Evolutionary conservation across 2,329 filamentous ascomycete species (phyloP).

Genomic region (Alternaria postmessia): DNA sequence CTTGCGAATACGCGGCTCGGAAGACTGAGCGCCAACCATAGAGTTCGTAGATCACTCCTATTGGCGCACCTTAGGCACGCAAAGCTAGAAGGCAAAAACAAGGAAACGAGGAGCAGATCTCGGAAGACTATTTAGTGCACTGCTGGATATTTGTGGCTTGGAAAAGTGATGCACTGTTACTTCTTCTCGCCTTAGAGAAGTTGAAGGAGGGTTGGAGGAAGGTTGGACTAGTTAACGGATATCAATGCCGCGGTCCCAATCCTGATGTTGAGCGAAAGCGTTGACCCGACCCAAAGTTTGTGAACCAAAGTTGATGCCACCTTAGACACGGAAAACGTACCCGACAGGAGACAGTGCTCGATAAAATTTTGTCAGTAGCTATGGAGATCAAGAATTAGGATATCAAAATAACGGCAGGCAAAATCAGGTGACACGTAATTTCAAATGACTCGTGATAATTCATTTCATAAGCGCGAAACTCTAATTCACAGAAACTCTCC

Average conservation of each 20-base stretch:
- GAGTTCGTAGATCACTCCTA: neutral
- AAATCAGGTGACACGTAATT: neutral
- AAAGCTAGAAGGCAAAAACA: constrained; percentile 1
- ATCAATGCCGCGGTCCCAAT: neutral
- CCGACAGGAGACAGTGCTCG: neutral
- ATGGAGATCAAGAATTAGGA: neutral
- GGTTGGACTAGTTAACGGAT: neutral
- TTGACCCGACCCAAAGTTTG: neutral
- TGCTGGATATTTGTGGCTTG: neutral
- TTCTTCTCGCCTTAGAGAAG: neutral
- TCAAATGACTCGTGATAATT: constrained; percentile 3
- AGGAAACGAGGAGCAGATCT: neutral
- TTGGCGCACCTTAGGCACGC: neutral
- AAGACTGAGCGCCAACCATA: neutral
- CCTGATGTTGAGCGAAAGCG: neutral
- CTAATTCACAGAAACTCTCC: neutral
- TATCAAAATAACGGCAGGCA: neutral
- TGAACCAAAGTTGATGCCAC: neutral
- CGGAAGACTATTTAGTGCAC: neutral
- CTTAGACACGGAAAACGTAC: neutral
- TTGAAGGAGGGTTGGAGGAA: neutral
- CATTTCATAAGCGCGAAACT: constrained; percentile 1
- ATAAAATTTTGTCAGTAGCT: neutral
- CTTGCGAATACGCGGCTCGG: constrained; percentile 2
- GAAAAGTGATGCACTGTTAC: neutral